Evolutionary conservation across 352 stramenopile species (phyloP), one percentile per base, ranked within the genome.

Genomic region (Phytophthora vignae): DNA sequence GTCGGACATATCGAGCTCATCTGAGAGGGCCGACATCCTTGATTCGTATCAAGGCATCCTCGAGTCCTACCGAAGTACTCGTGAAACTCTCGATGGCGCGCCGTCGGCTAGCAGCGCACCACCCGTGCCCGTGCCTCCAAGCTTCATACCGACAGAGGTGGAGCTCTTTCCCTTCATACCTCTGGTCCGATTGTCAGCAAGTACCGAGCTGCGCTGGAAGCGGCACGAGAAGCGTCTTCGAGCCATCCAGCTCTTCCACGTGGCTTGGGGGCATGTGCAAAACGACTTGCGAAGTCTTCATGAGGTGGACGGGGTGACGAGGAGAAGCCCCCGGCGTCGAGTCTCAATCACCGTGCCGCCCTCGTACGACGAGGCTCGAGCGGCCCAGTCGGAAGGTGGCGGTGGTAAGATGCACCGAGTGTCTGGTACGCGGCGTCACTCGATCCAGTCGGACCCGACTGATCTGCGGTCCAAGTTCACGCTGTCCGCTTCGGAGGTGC

Each of bases 161-260:
- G 42, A 49, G 6, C 9, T 49, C 42, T 7, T 11, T 49, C 15
- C 42, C 15, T 21, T 7, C 17, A 21, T 49, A 5, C 52, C 58
- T 1, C 60, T 68, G 31, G 55, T 42, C 1, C 55, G 60, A 31
- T 38, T 83, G 17, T 78, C 79, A 56, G 44, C 68, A 15, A 61
- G 52, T 54, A 74, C 55, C 19, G 78, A 87, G 44, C 46, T 77
- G 2, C 73, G 67, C 15, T 87, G 80, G 80, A 77, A 80, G 36
- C 65, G 60, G 1, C 78, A 87, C 44, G 70, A 79, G 50, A 87
- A 84, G 40, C 76, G 80, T 9, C 60, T 87, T 53, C 76, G 77
- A 7, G 80, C 75, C 15, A 71, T 85, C n/a, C 70, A 77, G 56
- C 65, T 76, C 31, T 84, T 83, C 31, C 48, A 77, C 33, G 68